Evolutionary conservation across 768 basidiomycete species (phyloP).

Genomic region (Ephemerocybe angulata): DNA sequence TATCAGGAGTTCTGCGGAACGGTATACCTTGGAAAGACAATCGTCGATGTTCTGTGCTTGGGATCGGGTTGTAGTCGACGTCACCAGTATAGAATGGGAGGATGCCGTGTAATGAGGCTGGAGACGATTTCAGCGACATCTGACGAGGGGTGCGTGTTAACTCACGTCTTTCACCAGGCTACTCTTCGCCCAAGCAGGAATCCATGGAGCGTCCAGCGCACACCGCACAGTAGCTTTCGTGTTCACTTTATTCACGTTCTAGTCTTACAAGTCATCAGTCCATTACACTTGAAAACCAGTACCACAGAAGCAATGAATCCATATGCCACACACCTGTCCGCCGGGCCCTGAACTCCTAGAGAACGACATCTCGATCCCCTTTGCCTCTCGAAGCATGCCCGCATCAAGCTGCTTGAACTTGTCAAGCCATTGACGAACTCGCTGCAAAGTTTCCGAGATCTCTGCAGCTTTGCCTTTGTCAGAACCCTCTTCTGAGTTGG

Average conservation of each 20-base stretch:
- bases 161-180: conserved; percentile 47
- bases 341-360: conserved; percentile 82
- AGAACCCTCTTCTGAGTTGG: neutral
- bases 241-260: conserved; percentile 91
- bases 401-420: conserved; percentile 44
- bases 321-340: conserved; percentile 57
- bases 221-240: conserved; percentile 73
- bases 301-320: neutral
- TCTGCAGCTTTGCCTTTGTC: neutral
- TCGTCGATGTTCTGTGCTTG: conserved; percentile 75
- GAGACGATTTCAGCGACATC: neutral
- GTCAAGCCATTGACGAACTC: conserved; percentile 40
- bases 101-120: conserved; percentile 70
- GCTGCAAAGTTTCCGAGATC: neutral
- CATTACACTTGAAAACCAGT: neutral
- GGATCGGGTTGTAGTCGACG: conserved; percentile 68
- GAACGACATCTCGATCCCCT: conserved; percentile 60
- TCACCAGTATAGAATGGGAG: conserved; percentile 62
- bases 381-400: conserved; percentile 31
- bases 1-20: neutral
- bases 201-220: conserved; percentile 55
- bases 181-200: conserved; percentile 62
- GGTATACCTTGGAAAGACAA: conserved; percentile 58
- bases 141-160: neutral
- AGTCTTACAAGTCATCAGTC: neutral